These are phyloP conservation scores for Metschnikowia lochheadii DNA, from an alignment of 805 yeast genomes.

Conservation along the genomic window DNA sequence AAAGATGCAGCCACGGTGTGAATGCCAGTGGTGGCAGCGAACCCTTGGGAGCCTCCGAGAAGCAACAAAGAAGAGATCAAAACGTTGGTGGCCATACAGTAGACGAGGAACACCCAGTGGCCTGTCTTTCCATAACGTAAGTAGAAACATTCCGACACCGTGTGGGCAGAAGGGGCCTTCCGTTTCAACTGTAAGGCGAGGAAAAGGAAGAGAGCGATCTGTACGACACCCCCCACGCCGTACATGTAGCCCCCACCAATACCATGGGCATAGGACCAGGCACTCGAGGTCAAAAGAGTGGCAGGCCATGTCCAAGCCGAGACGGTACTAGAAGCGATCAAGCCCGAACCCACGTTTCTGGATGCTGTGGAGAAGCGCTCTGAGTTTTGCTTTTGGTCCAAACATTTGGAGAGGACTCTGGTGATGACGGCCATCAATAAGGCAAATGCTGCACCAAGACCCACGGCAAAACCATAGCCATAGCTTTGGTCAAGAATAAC, in stretches of 20 bases:
- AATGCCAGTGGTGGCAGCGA: constrained; percentile 12
- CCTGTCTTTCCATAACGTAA: constrained; percentile 13
- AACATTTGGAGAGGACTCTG: constrained; percentile 5
- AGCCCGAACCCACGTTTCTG: constrained; percentile 8
- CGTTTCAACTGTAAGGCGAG: constrained; percentile 20
- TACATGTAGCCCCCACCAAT: constrained; percentile 7
- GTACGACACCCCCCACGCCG: constrained; percentile 14
- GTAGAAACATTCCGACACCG: constrained; percentile 18
- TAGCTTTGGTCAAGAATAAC: constrained; percentile 7
- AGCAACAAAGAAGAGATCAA: constrained; percentile 13
- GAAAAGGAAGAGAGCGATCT: constrained; percentile 18
- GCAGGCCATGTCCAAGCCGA: constrained; percentile 17
- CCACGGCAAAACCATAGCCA: constrained; percentile 9
- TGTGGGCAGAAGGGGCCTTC: constrained; percentile 18
- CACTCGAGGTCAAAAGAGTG: constrained; percentile 32
- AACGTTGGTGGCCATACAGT: constrained; percentile 13
- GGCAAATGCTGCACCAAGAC: constrained; percentile 10
- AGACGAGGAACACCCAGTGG: constrained; percentile 12
- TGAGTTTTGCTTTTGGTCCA: constrained; percentile 9
- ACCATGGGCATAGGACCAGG: constrained; percentile 9
- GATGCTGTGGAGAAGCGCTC: constrained; percentile 11
- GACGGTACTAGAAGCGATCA: constrained; percentile 9
- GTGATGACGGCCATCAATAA: constrained; percentile 8
- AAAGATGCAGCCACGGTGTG: constrained; percentile 36
- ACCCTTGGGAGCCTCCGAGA: constrained; percentile 9